These are phyloP conservation scores for Pyricularia grisea DNA, from an alignment of 2,329 filamentous ascomycete genomes.

Conservation along the genomic window DNA sequence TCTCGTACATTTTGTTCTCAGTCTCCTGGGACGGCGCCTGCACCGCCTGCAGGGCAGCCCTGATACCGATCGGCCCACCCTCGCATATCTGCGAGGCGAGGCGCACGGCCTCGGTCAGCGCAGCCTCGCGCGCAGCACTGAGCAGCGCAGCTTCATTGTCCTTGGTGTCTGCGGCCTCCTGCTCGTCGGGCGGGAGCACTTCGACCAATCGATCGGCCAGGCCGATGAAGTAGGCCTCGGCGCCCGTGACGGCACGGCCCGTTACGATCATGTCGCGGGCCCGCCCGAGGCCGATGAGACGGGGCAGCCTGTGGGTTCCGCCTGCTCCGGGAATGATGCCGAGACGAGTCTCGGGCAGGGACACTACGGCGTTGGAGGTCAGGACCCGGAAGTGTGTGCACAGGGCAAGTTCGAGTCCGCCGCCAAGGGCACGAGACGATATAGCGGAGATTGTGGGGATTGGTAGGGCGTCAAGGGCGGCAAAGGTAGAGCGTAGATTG, in stretches of 20 bases:
- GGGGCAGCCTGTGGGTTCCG: conserved; percentile 79
- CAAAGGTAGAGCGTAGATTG: conserved; percentile 67
- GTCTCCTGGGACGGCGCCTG: conserved; percentile 60
- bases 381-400: conserved; percentile 86
- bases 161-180: conserved; percentile 2
- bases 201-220: conserved; percentile 87
- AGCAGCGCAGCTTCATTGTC: conserved; percentile 31
- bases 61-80: conserved; percentile 68
- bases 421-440: conserved; percentile 77
- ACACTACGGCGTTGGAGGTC: conserved; percentile 66
- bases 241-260: conserved; percentile 70
- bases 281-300: conserved; percentile 66
- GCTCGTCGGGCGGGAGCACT: conserved; percentile 31
- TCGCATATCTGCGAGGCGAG: conserved; percentile 81
- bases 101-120: conserved; percentile 65
- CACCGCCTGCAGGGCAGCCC: conserved; percentile 72
- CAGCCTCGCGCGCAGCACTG: conserved; percentile 52
- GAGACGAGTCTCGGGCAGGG: conserved; percentile 82
- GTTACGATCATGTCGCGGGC: conserved; percentile 90
- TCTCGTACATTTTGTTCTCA: conserved; percentile 82
- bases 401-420: conserved; percentile 86
- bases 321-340: conserved; percentile 94
- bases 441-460: conserved; percentile 88
- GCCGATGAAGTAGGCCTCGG: conserved; percentile 87
- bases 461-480: conserved; percentile 62